phyloP scores from a whole-genome alignment of 768 basidiomycete genomes.

The Steccherinum ochraceum region DNA sequence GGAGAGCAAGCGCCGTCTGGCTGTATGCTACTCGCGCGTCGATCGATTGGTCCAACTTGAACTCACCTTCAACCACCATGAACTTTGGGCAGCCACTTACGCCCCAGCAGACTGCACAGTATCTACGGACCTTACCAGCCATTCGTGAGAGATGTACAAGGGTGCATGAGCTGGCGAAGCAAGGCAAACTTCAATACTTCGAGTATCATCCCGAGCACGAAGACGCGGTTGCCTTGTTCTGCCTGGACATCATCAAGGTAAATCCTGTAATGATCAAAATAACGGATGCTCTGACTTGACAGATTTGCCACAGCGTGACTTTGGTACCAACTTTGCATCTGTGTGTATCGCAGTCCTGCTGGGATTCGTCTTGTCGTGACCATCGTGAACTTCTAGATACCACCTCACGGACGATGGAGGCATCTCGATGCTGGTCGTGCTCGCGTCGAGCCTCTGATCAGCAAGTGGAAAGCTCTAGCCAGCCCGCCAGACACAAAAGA shows the following conservation, averaged over 20 bases:
- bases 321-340: conserved; percentile 56
- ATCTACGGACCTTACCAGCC: conserved; percentile 82
- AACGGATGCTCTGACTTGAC: background rate
- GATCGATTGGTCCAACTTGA: too few species aligned
- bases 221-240: conserved; percentile 62
- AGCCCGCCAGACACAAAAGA: conserved; percentile 46
- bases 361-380: background rate
- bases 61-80: conserved; percentile 9
- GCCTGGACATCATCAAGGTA: conserved; percentile 74
- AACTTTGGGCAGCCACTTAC: conserved; percentile 6
- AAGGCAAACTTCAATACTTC: conserved; percentile 78
- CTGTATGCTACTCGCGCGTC: too few species aligned
- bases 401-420: conserved; percentile 86
- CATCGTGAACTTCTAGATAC: conserved; percentile 46
- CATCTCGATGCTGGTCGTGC: conserved; percentile 70
- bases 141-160: conserved; percentile 79
- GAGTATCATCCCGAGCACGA: conserved; percentile 79
- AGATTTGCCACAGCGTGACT: conserved; percentile 59
- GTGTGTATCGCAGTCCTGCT: conserved; percentile 33
- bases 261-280: conserved; percentile 1
- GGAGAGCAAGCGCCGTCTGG: too few species aligned
- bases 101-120: conserved; percentile 41
- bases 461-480: conserved; percentile 42
- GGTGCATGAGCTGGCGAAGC: conserved; percentile 72
- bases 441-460: conserved; percentile 57